phyloP scores from a whole-genome alignment of 208 protist genomes.

The Ichthyophonus hoferi region DNA sequence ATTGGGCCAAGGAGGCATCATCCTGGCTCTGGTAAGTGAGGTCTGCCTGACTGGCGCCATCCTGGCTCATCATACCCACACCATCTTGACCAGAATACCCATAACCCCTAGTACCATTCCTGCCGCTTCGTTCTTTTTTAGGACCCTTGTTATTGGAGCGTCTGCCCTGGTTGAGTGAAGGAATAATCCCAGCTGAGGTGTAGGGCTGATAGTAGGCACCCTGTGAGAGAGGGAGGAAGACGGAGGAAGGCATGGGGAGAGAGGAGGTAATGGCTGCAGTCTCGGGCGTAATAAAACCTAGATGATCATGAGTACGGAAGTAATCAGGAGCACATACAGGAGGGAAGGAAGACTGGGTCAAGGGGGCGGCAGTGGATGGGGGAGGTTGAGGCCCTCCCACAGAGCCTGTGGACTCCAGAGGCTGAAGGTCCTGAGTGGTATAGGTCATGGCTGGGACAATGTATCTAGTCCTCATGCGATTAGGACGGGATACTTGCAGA shows the following conservation, averaged over 20 bases:
- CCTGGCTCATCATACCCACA: neutral
- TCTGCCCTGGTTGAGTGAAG: neutral
- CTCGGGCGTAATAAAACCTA: slow-evolving; percentile 18
- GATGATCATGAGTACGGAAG: slow-evolving; percentile 4
- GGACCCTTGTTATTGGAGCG: no score
- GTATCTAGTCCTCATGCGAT: neutral
- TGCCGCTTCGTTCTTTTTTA: no score
- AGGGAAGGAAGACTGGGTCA: neutral
- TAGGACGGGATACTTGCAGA: neutral
- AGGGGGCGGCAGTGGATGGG: no score
- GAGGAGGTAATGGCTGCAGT: neutral
- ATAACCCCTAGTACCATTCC: neutral
- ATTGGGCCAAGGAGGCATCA: no score
- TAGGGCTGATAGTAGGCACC: neutral
- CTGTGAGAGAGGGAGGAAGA: neutral
- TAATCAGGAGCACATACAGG: neutral
- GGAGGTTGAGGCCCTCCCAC: neutral
- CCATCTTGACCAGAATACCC: neutral
- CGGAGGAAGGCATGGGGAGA: neutral
- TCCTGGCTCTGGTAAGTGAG: neutral
- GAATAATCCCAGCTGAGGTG: neutral
- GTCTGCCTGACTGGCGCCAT: neutral
- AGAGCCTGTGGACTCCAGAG: neutral
- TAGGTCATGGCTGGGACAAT: neutral
- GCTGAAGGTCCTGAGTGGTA: neutral